Base-by-base conservation (phyloP, 2,329 filamentous ascomycete species). In the Aspergillus pseudonomiae region DNA sequence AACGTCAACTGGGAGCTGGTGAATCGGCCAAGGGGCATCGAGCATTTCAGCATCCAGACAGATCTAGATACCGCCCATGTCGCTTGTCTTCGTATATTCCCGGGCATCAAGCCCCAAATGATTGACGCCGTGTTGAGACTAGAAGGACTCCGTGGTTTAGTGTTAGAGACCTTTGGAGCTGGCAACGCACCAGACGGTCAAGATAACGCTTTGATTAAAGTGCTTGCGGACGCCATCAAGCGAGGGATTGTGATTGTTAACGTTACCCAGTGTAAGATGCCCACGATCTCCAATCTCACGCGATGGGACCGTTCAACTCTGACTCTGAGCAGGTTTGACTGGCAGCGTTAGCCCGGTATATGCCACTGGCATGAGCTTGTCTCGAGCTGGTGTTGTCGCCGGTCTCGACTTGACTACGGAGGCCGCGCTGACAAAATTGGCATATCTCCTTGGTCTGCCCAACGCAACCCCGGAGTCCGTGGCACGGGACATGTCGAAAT, bases 61-160 rank as follows among this genome's bases (percentile, higher is more conserved):
- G 89, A 89, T 70, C 85, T 95, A 43, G 91, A 95, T 75, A 96
- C 91, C 12, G 88, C 91, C n/a, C 91, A 96, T 75, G 93, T 97
- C 46, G 93, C 93, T 24, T 95, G 93, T 75, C 83, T 97, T 71
- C 90, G 93, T 62, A 91, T 97, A 67, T 97, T 97, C 78, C 94
- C 94, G 0, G 94, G 94, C 36, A 96, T 97, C 79, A 91, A 91
- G 76, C 91, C 93, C n/a, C 90, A 93, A 74, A 96, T 97, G 91
- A 86, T 97, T 36, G 92, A 95, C 74, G 90, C 91, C 1, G 92
- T 97, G 19, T 83, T 97, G 64, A 86, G 86, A 52, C 82, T 93
- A 36, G 88, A 92, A n/a, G 88, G 88, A 54, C 84, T 97, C 16
- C 88, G 89, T 56, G 94, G 94, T 1, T 84, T 97, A 57, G 89